Base-by-base conservation (phyloP, 2,329 filamentous ascomycete genomes). In the Claviceps humidiphila region DNA sequence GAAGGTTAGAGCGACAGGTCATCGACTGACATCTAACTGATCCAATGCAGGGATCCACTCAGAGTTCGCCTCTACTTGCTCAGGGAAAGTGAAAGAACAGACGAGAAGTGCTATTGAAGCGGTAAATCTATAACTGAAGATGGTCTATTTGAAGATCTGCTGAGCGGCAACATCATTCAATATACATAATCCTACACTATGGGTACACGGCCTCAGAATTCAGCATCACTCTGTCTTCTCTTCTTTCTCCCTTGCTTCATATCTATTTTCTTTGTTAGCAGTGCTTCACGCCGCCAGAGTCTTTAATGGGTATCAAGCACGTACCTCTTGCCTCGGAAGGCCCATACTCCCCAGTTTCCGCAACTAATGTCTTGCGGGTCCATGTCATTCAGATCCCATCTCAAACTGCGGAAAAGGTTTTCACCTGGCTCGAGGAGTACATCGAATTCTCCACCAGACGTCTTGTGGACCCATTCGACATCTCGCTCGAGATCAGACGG, bases 281-380 rank as follows among this genome's bases (percentile, higher is more conserved):
- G 37, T 22, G 5, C 20, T 46, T 30, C 20, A 26, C 38, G 3
- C 37, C 16, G 44, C 24, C 22, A 40, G 24, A 26, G 13, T 38
- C 26, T 20, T 16, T 2, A 34, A 26, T 30, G 38, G 6, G 13
- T 13, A 20, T 41, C 45, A 14, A 45, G 40, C 26, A 52, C 80
- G 60, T 79, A 96, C 81, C 91, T 85, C 81, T 98, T 98, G 60
- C 93, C 93, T 70, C 93, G 81, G 74, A 98, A 98, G 14, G 85
- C 89, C 89, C 94, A 98, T 2, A 95, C 75, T 11, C 93, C 93
- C 89, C 89, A 98, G 68, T 98, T 98, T 52, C 93, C 91, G 63
- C 89, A 94, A 60, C 85, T 95, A 56, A 97, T 75, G 68, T 97
- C 93, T 64, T 94, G 87, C 6, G 91, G 90, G 66, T 96, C 93